phyloP scores from a whole-genome alignment of 129 eudicot species.

The Cynara cardunculus region DNA sequence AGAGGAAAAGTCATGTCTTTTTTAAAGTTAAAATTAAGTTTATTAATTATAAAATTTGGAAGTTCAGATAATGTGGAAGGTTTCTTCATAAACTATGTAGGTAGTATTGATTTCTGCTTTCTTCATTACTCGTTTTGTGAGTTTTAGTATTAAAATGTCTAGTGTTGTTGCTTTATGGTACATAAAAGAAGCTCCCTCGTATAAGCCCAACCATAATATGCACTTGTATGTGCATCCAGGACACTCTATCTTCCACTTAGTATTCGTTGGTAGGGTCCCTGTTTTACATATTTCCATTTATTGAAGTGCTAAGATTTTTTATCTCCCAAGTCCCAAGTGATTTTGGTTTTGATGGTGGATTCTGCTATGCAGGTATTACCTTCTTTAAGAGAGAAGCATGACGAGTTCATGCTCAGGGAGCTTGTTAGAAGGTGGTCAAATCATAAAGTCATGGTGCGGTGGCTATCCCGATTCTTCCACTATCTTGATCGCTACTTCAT shows the following conservation, averaged over 20 bases:
- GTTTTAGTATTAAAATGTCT: not conserved
- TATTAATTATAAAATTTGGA: too few relatives aligned
- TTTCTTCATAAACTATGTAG: not conserved
- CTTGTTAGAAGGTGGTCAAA: conserved; percentile 93
- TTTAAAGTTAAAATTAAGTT: too few relatives aligned
- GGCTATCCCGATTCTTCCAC: conserved; percentile 90
- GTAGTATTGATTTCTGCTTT: not conserved
- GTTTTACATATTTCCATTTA: not conserved
- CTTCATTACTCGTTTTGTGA: not conserved
- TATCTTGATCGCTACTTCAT: conserved; percentile 93
- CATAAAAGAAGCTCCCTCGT: not conserved
- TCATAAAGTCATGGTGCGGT: conserved; percentile 95
- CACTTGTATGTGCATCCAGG: not conserved
- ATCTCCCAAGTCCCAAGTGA: not conserved
- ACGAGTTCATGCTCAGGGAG: conserved; percentile 89
- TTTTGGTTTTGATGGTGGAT: not conserved
- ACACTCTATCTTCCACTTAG: not conserved
- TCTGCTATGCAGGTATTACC: conserved; percentile 61
- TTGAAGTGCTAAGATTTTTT: not conserved
- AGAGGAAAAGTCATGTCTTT: not conserved
- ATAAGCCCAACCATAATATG: not conserved
- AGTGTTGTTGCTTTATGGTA: not conserved
- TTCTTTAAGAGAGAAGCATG: conserved; percentile 79
- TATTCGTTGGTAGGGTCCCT: not conserved
- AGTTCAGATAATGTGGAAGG: not conserved